These are phyloP conservation scores for Blastocystis sp. DNA, from an alignment of 352 stramenopile genomes.

Conservation along the genomic window DNA sequence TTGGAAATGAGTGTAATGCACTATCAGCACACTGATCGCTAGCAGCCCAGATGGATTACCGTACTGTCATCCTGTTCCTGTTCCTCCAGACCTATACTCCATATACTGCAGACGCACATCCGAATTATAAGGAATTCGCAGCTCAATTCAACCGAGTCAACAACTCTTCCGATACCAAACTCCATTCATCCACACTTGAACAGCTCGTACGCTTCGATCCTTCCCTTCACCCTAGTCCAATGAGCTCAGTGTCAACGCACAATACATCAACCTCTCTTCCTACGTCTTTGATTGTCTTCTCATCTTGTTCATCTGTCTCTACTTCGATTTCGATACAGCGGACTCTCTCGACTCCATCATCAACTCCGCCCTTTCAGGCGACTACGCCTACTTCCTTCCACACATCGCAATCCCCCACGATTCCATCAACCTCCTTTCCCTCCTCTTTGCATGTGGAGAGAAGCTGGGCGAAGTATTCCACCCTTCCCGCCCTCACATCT, in stretches of 20 bases:
- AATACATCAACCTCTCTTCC: slow-evolving; percentile 6
- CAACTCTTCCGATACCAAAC: not conserved
- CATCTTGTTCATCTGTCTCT: slow-evolving; percentile 48
- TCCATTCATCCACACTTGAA: not conserved
- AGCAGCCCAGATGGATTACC: slow-evolving; percentile 4
- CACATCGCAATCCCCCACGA: not conserved
- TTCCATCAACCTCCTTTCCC: not conserved
- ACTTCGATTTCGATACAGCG: not conserved
- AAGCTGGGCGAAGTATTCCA: not conserved
- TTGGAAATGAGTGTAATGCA: not conserved
- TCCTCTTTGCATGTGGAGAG: slow-evolving; percentile 15
- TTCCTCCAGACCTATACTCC: slow-evolving; percentile 28
- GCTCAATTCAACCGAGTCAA: not conserved
- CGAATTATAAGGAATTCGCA: not conserved
- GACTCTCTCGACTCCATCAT: not conserved
- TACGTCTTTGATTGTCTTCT: slow-evolving; percentile 53
- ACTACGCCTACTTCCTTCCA: slow-evolving; percentile 42
- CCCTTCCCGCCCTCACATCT: too few relatives aligned
- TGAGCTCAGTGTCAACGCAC: slow-evolving; percentile 3
- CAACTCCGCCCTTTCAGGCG: not conserved
- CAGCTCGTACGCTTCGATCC: not conserved
- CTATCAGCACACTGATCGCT: not conserved
- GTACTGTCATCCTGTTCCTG: slow-evolving; percentile 11
- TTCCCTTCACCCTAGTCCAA: not conserved
- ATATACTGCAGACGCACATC: not conserved